Evolutionary conservation across 2,329 filamentous ascomycete genomes (phyloP), one percentile per base, ranked within the genome.

Genomic region (Berkeleyomyces basicola): DNA sequence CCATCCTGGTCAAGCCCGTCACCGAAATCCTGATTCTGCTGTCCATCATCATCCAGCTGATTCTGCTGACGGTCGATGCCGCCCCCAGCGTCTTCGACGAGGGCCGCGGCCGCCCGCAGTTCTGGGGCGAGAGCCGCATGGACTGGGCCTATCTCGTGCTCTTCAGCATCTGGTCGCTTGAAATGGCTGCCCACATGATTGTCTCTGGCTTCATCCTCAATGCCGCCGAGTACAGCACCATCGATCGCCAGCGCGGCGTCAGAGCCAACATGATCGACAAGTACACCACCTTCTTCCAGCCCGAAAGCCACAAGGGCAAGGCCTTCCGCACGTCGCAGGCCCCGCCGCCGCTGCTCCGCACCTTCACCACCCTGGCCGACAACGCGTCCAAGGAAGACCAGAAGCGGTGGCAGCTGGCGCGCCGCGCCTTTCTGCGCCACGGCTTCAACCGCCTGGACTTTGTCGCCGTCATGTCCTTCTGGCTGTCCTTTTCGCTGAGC

Each of bases 361-460:
- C 63, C 9, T 88, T 95, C 67, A 93, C 90, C 1, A 93, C 88
- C 0, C 84, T 89, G 65, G 75, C 76, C 67, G 78, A 74, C 69
- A 83, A 73, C 71, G 82, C 74, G 73, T 93, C 79, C 69, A 79
- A 78, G 66, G 88, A 80, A 76, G 83, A 95, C 66, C 87, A 91
- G 67, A 89, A 93, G 71, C 85, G 92, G 65, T 80, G 86, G 67
- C 86, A 95, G 67, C 80, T 99, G 62, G 92, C 95, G 14, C 86
- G 93, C 61, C 83, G 93, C 66, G 95, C 93, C 1, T 97, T 96
- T 72, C 76, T 99, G 62, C 84, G 93, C 14, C 93, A 99, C 72
- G 91, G 90, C 0, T 99, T 99, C 75, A 97, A 97, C 71, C 83
- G 93, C 61, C 80, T 97, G 9, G 93, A 99, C 71, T 96, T 97